Conservation (phyloP, 1,139 yeast species). For the Yamadazyma trypodendri region DNA sequence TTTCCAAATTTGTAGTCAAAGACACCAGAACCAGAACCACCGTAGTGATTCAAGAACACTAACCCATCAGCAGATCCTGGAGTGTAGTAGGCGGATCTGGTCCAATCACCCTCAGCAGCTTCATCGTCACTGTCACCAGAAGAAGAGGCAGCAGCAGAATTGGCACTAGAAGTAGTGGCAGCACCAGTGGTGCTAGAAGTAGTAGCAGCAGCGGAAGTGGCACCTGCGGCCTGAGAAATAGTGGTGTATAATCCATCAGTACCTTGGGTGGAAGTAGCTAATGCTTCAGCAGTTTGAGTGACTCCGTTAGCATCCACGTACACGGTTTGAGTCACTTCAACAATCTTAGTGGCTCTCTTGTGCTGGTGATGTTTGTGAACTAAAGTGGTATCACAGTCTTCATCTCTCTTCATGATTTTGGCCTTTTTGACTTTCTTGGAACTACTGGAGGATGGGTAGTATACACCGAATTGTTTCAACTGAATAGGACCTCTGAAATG, state of each 20-base stretch:
- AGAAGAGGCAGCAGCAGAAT: slow-evolving; percentile 26
- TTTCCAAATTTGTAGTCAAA: slow-evolving; percentile 86
- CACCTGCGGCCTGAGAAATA: slow-evolving; percentile 30
- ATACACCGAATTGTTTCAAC: slow-evolving; percentile 64
- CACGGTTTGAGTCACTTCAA: slow-evolving; percentile 76
- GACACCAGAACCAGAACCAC: slow-evolving; percentile 82
- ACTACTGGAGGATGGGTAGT: slow-evolving; percentile 41
- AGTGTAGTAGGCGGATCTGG: slow-evolving; percentile 69
- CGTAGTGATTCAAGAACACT: slow-evolving; percentile 81
- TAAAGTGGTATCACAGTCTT: slow-evolving; percentile 42
- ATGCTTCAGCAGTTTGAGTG: slow-evolving; percentile 34
- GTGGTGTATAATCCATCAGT: slow-evolving; percentile 24
- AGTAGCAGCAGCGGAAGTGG: slow-evolving; percentile 40
- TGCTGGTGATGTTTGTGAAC: slow-evolving; percentile 61
- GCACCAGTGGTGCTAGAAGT: slow-evolving; percentile 23
- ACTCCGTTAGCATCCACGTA: slow-evolving; percentile 58
- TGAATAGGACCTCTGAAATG: slow-evolving; percentile 78
- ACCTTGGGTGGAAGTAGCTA: slow-evolving; percentile 21
- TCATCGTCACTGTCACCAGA: slow-evolving; percentile 37
- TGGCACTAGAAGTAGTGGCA: slow-evolving; percentile 25
- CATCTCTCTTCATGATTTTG: slow-evolving; percentile 26
- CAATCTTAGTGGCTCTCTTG: slow-evolving; percentile 57
- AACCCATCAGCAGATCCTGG: slow-evolving; percentile 61
- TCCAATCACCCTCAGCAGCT: slow-evolving; percentile 59
- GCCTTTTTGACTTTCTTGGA: slow-evolving; percentile 14